Evolutionary conservation across 1,284 basidiomycete genomes (phyloP).

Genomic region (Sporisorium exsertum): DNA sequence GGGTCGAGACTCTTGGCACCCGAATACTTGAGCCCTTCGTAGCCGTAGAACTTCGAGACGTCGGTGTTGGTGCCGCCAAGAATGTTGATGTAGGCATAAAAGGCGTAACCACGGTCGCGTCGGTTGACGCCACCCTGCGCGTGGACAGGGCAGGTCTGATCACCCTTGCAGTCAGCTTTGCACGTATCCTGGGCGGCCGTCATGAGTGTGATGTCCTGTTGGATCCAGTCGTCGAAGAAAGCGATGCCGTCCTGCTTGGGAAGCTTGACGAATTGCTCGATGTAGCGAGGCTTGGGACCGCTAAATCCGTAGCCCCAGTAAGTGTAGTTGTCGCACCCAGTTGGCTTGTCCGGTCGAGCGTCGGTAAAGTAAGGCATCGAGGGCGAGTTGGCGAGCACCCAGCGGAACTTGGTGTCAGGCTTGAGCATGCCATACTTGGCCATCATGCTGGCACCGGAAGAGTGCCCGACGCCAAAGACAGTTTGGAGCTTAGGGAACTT

Average conservation of each 20-base stretch:
- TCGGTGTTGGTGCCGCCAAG: constrained; percentile 50
- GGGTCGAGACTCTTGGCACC: constrained; percentile 11
- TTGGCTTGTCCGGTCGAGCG: constrained; percentile 26
- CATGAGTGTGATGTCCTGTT: constrained; percentile 41
- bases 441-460: constrained; percentile 47
- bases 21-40: constrained; percentile 8
- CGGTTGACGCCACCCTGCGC: constrained; percentile 55
- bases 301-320: constrained; percentile 46
- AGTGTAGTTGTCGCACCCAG: constrained; percentile 20
- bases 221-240: constrained; percentile 28
- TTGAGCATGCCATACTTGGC: constrained; percentile 44
- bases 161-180: constrained; percentile 29
- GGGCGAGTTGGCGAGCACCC: constrained; percentile 51
- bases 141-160: constrained; percentile 42
- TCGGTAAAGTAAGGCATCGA: constrained; percentile 55
- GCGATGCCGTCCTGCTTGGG: neutral
- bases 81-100: constrained; percentile 57
- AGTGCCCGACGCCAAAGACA: constrained; percentile 50
- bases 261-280: constrained; percentile 14
- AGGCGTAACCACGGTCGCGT: constrained; percentile 57
- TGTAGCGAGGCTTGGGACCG: constrained; percentile 27
- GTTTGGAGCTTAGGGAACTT: constrained; percentile 42
- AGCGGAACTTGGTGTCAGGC: constrained; percentile 18
- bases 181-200: constrained; percentile 39
- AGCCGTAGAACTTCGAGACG: constrained; percentile 45